A percentile compares a stretch with the other conserved stretches of the same genome.
phyloP scores from a whole-genome alignment of 441 rosid species.

The Biscutella laevigata region DNA sequence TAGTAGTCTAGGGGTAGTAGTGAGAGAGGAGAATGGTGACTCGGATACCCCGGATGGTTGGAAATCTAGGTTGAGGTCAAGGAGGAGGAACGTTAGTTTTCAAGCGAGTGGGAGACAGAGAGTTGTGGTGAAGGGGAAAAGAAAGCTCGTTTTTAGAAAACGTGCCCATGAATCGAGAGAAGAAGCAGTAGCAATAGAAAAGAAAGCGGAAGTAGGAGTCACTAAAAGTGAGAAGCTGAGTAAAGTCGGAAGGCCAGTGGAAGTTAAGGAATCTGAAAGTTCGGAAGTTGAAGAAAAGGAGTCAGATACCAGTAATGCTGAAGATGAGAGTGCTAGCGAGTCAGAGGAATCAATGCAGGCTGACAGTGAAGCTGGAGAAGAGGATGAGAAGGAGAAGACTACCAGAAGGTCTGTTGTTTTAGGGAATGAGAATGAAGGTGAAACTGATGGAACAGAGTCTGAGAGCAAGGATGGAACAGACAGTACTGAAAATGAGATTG shows the following conservation, averaged over 20 bases:
- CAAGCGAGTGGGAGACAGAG: slow-evolving; percentile 24
- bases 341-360: slow-evolving; percentile 19
- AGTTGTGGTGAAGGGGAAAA: slow-evolving; percentile 30
- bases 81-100: slow-evolving; percentile 30
- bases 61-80: slow-evolving; percentile 64
- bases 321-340: slow-evolving; percentile 30
- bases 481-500: slow-evolving; percentile 22
- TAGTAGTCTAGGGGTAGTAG: slow-evolving; percentile 18
- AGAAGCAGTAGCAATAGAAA: slow-evolving; percentile 5
- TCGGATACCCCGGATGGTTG: slow-evolving; percentile 42
- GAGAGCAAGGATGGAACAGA: slow-evolving; percentile 24
- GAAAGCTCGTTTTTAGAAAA: slow-evolving; percentile 43
- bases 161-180: slow-evolving; percentile 9
- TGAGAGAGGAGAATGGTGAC: slow-evolving; percentile 30
- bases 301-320: slow-evolving; percentile 19
- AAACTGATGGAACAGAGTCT: slow-evolving; percentile 18
- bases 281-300: slow-evolving; percentile 26
- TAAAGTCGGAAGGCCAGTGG: slow-evolving; percentile 24
- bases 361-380: slow-evolving; percentile 28
- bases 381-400: slow-evolving; percentile 19
- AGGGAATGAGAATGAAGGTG: slow-evolving; percentile 25
- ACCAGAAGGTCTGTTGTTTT: slow-evolving; percentile 17
- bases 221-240: slow-evolving; percentile 8
- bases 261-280: slow-evolving; percentile 30
- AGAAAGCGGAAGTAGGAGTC: slow-evolving; percentile 9